These are phyloP conservation scores for Elsinoe batatas DNA, from an alignment of 2,329 filamentous ascomycete genomes.

Conservation along the genomic window DNA sequence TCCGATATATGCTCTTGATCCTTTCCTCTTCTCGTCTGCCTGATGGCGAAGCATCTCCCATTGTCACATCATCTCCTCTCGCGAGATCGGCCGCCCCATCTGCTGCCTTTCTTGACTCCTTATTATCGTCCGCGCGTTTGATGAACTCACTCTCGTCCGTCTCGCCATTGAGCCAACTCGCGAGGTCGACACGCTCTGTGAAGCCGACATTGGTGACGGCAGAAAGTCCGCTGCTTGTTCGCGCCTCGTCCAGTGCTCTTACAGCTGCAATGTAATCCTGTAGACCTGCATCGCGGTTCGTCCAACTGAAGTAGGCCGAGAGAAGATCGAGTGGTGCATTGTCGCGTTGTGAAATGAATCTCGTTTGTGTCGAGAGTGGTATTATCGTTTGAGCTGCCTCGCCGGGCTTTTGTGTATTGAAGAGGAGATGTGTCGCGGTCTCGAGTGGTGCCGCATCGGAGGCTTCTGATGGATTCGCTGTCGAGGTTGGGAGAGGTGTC, in stretches of 20 bases:
- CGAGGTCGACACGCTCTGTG: constrained; percentile 81
- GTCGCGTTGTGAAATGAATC: constrained; percentile 60
- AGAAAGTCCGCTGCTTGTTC: constrained; percentile 46
- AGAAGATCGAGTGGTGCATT: constrained; percentile 67
- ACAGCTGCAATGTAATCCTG: constrained; percentile 84
- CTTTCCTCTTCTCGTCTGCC: constrained; percentile 65
- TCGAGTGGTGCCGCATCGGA: constrained; percentile 57
- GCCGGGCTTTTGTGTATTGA: constrained; percentile 23
- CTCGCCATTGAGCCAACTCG: constrained; percentile 86
- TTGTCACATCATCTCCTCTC: constrained; percentile 25
- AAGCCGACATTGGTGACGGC: constrained; percentile 83
- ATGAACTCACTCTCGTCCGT: constrained; percentile 83
- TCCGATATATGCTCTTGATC: constrained; percentile 78
- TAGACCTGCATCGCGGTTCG: constrained; percentile 81
- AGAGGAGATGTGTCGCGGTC: constrained; percentile 56
- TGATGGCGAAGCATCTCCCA: constrained; percentile 32
- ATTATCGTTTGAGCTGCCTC: constrained; percentile 45
- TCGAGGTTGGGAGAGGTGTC: constrained; percentile 63
- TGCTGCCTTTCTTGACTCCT: constrained; percentile 41
- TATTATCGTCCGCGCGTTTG: constrained; percentile 64
- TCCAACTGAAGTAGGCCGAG: constrained; percentile 92
- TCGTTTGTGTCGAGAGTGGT: constrained; percentile 53
- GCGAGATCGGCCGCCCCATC: constrained; percentile 37
- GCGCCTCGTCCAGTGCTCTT: constrained; percentile 67
- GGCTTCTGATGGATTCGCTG: constrained; percentile 51